Conservation (phyloP, 2,329 filamentous ascomycete species). For the Cladosporium sp. region DNA sequence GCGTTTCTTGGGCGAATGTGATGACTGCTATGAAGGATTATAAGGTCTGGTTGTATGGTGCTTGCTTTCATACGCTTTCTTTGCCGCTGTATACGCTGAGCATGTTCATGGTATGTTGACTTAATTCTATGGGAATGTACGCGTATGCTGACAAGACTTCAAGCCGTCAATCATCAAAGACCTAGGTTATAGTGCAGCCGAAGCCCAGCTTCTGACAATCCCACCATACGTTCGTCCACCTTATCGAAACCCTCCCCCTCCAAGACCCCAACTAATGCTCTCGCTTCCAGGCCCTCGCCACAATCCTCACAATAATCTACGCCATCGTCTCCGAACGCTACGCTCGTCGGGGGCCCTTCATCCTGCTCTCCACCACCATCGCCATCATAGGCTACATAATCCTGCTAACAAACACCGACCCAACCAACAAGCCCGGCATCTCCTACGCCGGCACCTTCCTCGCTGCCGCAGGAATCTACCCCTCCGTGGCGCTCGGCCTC, state of each 20-base stretch:
- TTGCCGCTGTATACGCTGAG: conserved; percentile 48
- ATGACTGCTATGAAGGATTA: conserved; percentile 59
- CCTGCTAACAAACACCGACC: conserved; percentile 30
- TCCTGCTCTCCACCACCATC: conserved; percentile 46
- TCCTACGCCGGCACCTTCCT: conserved; percentile 39
- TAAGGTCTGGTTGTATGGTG: conserved; percentile 68
- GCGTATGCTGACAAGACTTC: conserved; percentile 9
- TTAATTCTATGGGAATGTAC: conserved; percentile 28
- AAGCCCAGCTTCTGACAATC: conserved; percentile 34
- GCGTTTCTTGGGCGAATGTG: conserved; percentile 65
- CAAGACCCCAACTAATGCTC: conserved; percentile 32
- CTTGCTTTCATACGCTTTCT: conserved; percentile 68
- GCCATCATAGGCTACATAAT: conserved; percentile 38
- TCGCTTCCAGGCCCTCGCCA: conserved; percentile 38
- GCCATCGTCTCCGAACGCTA: conserved; percentile 58
- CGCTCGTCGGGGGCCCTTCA: conserved; percentile 57
- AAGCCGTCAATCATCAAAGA: conserved; percentile 60
- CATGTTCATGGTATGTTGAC: conserved; percentile 40
- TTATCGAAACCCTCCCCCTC: background rate
- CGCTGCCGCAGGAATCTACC: conserved; percentile 58
- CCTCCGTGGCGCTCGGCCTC: conserved; percentile 57
- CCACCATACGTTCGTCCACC: conserved; percentile 32
- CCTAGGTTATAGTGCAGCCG: conserved; percentile 46
- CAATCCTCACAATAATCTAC: conserved; percentile 53
- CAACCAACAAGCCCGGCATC: conserved; percentile 37